phyloP scores from a whole-genome alignment of 495 filamentous ascomycete genomes.

The Beverwykella pulmonaria region DNA sequence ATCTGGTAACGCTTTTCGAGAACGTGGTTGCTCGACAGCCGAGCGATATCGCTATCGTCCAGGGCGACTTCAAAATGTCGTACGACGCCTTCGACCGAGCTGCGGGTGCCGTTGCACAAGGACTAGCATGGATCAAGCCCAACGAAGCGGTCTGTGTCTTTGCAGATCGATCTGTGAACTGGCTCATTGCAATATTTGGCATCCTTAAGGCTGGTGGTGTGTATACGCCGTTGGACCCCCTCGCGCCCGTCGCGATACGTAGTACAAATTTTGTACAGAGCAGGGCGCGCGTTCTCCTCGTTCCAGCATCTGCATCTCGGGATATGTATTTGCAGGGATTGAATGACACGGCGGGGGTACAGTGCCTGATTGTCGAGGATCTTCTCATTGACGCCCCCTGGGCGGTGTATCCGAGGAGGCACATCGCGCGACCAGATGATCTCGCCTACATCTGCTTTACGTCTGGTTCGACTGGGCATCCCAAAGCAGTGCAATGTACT shows the following conservation, averaged over 20 bases:
- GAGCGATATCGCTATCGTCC: background rate
- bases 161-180: conserved; percentile 46
- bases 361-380: conserved; percentile 13
- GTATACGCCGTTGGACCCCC: conserved; percentile 41
- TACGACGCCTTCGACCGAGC: conserved; percentile 32
- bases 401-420: no score
- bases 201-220: conserved; percentile 44
- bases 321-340: background rate
- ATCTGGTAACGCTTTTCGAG: background rate
- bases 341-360: background rate
- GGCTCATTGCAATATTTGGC: conserved; percentile 46
- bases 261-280: conserved; percentile 2
- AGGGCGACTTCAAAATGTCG: conserved; percentile 10
- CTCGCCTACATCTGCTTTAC: conserved; percentile 51
- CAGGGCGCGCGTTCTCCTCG: conserved; percentile 9
- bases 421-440: no score
- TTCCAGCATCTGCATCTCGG: no score
- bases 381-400: no score
- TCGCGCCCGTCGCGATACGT: conserved; percentile 19
- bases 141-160: conserved; percentile 24
- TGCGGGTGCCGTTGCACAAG: background rate
- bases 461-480: conserved; percentile 56
- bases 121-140: background rate
- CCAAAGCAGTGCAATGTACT: conserved; percentile 55
- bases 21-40: background rate